Base-by-base conservation (phyloP, 176 grass and related monocot species). In the Areca catechu region DNA sequence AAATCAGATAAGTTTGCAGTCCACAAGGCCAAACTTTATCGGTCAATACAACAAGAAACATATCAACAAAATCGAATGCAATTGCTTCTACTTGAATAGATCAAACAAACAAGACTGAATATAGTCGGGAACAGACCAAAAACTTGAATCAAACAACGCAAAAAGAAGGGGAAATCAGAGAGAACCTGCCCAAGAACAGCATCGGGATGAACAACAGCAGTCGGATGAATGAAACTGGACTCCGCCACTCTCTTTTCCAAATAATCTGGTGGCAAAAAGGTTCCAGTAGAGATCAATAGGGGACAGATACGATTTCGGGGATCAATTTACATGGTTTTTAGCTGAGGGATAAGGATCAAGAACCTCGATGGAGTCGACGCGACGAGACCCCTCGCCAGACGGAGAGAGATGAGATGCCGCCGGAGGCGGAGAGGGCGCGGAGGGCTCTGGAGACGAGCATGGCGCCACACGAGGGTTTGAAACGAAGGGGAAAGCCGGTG, bases 101-200 rank as follows among this genome's bases (percentile, higher is more conserved):
- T 54, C 17, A 20, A 55, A 55, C 53, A 4, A 14, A 20, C 5
- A 21, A 7, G 52, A 20, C 18, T 9, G 5, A 15, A 54, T 19
- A 19, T 14, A 12, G n/a, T 20, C 10, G 12, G 21, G 7, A 20
- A 10, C 53, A 20, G 22, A 55, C 53, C 0, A 55, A 2, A 10
- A n/a, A n/a, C 54, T 2, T 1, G 19, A 19, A 55, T 21, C 18
- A 57, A 66, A 14, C 25, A 12, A 63, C 7, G 34, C 4, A 50
- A 19, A 53, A 16, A 2, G 14, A n/a, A 18, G 47, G 1, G 1
- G 30, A 22, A 34, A 58, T 60, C 62, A 66, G 7, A 21, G 10
- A 55, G 25, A 37, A 91, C 92, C 86, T 88, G 80, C 7, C 92
- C 92, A 66, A 97, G 59, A 22, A 73, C 49, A 43, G 92, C 92